Conservation (phyloP, 1,284 basidiomycete species). For the Amylostereum areolatum region DNA sequence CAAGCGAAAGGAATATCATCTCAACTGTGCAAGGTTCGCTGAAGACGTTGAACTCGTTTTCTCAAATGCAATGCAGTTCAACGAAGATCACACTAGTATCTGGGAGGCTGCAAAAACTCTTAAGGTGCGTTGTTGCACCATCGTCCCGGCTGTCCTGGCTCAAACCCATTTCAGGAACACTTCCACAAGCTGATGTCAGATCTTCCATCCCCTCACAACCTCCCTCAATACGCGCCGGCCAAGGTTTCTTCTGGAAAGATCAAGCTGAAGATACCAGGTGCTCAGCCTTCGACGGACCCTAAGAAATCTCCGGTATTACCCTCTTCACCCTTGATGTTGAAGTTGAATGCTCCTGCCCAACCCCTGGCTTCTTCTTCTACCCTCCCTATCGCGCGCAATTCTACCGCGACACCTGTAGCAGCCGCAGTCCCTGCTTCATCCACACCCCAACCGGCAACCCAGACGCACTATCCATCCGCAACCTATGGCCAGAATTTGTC, state of each 20-base stretch:
- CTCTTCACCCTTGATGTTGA: conserved; percentile 8
- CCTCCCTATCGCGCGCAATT: conserved; percentile 2
- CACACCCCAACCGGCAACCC: conserved; percentile 2
- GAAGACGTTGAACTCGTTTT: conserved; percentile 88
- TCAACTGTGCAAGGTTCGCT: conserved; percentile 61
- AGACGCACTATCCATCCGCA: no score
- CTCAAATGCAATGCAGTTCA: conserved; percentile 83
- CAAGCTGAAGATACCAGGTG: conserved; percentile 55
- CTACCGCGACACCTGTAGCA: conserved; percentile 8
- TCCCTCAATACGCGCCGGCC: conserved; percentile 46
- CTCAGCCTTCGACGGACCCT: conserved; percentile 19
- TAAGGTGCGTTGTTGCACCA: conserved; percentile 37
- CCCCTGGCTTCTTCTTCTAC: conserved; percentile 8
- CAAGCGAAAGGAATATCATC: conserved; percentile 68
- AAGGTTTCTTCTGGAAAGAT: conserved; percentile 53
- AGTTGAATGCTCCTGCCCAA: conserved; percentile 5
- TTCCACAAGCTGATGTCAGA: conserved; percentile 72
- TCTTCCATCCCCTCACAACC: conserved; percentile 55
- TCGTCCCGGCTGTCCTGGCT: neutral
- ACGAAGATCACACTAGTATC: conserved; percentile 68
- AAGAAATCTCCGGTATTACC: conserved; percentile 12
- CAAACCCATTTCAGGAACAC: conserved; percentile 40
- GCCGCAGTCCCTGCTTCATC: conserved; percentile 4
- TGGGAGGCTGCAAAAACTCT: conserved; percentile 69
- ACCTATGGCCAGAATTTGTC: no score